Evolutionary conservation across 1,284 basidiomycete genomes (phyloP).

Genomic region (Tilletia caries): DNA sequence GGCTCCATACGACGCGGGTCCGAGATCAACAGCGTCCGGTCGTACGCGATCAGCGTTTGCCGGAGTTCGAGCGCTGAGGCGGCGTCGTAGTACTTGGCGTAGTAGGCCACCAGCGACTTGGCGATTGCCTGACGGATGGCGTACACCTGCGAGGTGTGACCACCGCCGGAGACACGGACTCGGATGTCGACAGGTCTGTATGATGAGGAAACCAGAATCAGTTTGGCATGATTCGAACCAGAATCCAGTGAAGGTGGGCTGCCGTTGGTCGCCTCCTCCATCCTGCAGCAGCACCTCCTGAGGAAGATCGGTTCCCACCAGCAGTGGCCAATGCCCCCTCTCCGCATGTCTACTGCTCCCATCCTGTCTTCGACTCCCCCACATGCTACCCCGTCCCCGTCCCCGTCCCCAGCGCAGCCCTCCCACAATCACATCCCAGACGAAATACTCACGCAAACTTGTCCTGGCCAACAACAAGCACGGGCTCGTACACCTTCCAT

Average conservation of each 20-base stretch:
- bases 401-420: too few relatives aligned
- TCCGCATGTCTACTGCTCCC: too few relatives aligned
- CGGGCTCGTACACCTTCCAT: constrained; percentile 90
- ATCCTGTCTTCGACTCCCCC: too few relatives aligned
- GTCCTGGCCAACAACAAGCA: constrained; percentile 53
- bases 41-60: constrained; percentile 50
- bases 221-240: not conserved
- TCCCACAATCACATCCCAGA: not conserved
- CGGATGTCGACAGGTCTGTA: constrained; percentile 75
- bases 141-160: constrained; percentile 98
- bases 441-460: constrained; percentile 51
- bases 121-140: constrained; percentile 98
- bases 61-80: constrained; percentile 68
- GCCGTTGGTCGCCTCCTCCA: too few relatives aligned
- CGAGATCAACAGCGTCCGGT: constrained; percentile 86
- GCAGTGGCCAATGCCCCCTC: too few relatives aligned
- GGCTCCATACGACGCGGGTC: constrained; percentile 98
- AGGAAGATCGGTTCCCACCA: too few relatives aligned
- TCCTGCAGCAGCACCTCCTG: too few relatives aligned
- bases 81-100: constrained; percentile 98
- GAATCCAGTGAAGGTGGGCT: not conserved
- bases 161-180: constrained; percentile 97
- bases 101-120: constrained; percentile 93
- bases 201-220: not conserved
- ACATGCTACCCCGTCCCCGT: too few relatives aligned